Conservation (phyloP, 345 rosid species). For the Trapa incisa region DNA sequence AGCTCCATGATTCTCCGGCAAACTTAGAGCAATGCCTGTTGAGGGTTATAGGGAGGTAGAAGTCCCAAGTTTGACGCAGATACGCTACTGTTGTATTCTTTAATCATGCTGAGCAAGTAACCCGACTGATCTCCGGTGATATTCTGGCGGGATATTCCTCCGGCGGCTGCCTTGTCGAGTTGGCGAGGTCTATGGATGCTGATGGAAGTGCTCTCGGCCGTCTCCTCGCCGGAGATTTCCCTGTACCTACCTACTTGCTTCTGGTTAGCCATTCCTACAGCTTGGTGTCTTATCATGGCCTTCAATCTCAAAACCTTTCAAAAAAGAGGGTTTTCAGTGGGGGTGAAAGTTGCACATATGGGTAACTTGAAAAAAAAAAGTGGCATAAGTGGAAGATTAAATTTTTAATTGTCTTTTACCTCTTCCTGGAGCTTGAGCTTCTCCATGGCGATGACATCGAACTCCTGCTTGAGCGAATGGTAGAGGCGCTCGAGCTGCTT, state of each 20-base stretch:
- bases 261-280: slow-evolving; percentile 7
- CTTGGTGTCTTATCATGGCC: slow-evolving; percentile 37
- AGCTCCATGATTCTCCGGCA: too few relatives aligned
- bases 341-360: too few relatives aligned
- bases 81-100: slow-evolving; percentile 20
- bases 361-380: too few relatives aligned
- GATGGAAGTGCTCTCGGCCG: slow-evolving; percentile 42
- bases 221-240: slow-evolving; percentile 52
- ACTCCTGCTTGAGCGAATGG: slow-evolving; percentile 55
- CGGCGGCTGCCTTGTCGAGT: slow-evolving; percentile 2
- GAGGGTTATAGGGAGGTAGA: slow-evolving; percentile 6
- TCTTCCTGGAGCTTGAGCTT: slow-evolving; percentile 71
- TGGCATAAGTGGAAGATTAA: too few relatives aligned
- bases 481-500: slow-evolving; percentile 74
- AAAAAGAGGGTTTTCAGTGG: too few relatives aligned
- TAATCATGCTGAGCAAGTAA: slow-evolving; percentile 10
- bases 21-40: background rate
- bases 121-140: background rate
- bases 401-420: slow-evolving; percentile 22
- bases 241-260: slow-evolving; percentile 36
- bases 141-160: background rate
- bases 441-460: slow-evolving; percentile 45
- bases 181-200: slow-evolving; percentile 16
- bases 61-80: slow-evolving; percentile 12
- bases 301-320: slow-evolving; percentile 45